phyloP scores from a whole-genome alignment of 345 rosid genomes.

The Hibiscus mutabilis region DNA sequence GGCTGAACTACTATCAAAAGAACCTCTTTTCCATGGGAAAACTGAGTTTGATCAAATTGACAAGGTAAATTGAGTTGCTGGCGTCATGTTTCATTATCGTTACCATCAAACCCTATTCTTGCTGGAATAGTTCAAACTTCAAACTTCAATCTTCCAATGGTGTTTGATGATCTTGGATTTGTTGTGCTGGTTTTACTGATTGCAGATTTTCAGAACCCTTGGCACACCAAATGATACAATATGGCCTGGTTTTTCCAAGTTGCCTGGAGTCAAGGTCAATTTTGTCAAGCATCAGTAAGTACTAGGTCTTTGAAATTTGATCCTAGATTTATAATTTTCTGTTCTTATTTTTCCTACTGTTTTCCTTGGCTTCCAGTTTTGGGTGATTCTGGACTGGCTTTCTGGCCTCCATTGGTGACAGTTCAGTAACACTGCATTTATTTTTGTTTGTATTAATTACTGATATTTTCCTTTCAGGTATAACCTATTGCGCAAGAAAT shows the following conservation, averaged over 20 bases:
- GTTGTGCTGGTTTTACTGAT: background rate
- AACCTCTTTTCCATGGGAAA: constrained; percentile 68
- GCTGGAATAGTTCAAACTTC: background rate
- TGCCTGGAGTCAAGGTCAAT: constrained; percentile 66
- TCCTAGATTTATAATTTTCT: background rate
- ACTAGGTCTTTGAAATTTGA: background rate
- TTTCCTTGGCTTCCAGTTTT: background rate
- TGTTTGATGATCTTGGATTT: background rate
- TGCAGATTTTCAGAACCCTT: constrained; percentile 64
- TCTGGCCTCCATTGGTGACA: background rate
- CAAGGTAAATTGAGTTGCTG: constrained; percentile 37
- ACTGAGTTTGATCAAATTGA: constrained; percentile 62
- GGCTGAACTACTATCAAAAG: constrained; percentile 74
- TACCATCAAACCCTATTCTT: background rate
- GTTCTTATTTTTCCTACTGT: background rate
- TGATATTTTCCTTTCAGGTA: constrained; percentile 33
- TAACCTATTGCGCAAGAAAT: constrained; percentile 68
- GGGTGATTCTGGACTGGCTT: background rate
- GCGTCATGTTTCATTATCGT: background rate
- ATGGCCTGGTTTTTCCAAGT: constrained; percentile 68
- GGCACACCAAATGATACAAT: constrained; percentile 66
- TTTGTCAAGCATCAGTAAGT: constrained; percentile 55
- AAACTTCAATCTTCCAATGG: background rate
- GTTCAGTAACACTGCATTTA: background rate
- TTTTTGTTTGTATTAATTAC: background rate